Percentiles rank a stretch among this genome's conserved stretches.
phyloP scores from a whole-genome alignment of 1,139 yeast genomes.

The Zygoascus meyerae region DNA sequence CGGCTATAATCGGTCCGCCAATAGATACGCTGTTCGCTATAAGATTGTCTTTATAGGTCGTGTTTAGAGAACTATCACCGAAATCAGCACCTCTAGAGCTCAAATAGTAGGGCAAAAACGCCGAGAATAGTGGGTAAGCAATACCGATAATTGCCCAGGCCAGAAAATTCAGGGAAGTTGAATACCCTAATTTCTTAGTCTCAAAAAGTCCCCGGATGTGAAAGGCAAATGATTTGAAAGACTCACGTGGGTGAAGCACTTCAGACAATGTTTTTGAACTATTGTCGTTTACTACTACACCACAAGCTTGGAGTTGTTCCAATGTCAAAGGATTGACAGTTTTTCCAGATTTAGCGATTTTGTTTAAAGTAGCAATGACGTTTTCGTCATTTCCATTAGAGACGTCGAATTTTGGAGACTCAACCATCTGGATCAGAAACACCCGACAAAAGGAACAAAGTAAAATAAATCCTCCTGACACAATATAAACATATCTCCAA shows the following conservation, averaged over 20 bases:
- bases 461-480: conserved; percentile 49
- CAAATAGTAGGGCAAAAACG: conserved; percentile 47
- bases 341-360: conserved; percentile 24
- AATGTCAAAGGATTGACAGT: conserved; percentile 26
- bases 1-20: conserved; percentile 55
- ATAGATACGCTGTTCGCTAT: conserved; percentile 48
- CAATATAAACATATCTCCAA: conserved; percentile 56
- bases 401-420: conserved; percentile 54
- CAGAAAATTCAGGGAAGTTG: conserved; percentile 39
- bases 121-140: conserved; percentile 47
- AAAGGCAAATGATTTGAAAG: conserved; percentile 14
- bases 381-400: conserved; percentile 49
- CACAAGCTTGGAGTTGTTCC: conserved; percentile 43
- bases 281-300: conserved; percentile 15
- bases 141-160: conserved; percentile 52
- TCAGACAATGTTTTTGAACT: conserved; percentile 12
- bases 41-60: conserved; percentile 47
- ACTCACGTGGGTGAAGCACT: conserved; percentile 16
- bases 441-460: conserved; percentile 45
- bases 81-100: conserved; percentile 42
- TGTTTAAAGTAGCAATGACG: conserved; percentile 29
- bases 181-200: conserved; percentile 37
- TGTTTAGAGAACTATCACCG: conserved; percentile 38
- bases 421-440: conserved; percentile 44
- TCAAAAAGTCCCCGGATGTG: conserved; percentile 35